Evolutionary conservation across 2,329 filamentous ascomycete genomes (phyloP).

Genomic region (Talaromyces funiculosus): DNA sequence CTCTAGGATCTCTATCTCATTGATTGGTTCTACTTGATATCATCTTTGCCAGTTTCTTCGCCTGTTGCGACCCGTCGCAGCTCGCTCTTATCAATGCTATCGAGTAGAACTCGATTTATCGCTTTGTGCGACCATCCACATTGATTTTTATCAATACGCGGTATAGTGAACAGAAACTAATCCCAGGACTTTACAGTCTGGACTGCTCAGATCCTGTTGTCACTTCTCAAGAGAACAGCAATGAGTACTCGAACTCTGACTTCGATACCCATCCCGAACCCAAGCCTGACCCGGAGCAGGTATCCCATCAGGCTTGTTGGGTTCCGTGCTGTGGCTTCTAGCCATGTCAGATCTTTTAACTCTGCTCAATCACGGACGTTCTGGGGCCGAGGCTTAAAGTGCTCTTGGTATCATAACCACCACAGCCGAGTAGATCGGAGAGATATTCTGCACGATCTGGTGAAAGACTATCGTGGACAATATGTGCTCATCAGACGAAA

Average conservation of each 20-base stretch:
- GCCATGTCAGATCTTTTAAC: background rate
- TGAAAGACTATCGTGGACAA: background rate
- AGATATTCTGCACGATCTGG: constrained; percentile 1
- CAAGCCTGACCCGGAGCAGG: background rate
- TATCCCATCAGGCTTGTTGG: background rate
- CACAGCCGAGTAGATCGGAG: background rate
- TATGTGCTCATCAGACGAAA: constrained; percentile 2
- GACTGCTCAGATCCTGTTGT: background rate
- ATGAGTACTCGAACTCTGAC: constrained; percentile 5
- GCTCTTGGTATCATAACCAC: background rate
- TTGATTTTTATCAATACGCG: background rate
- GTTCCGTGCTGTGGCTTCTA: background rate
- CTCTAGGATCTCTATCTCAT: no score
- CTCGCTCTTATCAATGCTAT: background rate
- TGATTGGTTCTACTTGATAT: background rate
- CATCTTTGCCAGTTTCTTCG: background rate
- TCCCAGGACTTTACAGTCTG: background rate
- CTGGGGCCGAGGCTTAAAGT: constrained; percentile 7
- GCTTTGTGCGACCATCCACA: background rate
- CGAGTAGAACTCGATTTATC: background rate
- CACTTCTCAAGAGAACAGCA: background rate
- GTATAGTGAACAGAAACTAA: background rate
- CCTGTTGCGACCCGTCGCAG: background rate
- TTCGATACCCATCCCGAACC: background rate
- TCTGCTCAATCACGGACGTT: background rate